Evolutionary conservation across 352 stramenopile species (phyloP), one percentile per base, ranked within the genome.

Genomic region (Globisporangium acanthophoron): DNA sequence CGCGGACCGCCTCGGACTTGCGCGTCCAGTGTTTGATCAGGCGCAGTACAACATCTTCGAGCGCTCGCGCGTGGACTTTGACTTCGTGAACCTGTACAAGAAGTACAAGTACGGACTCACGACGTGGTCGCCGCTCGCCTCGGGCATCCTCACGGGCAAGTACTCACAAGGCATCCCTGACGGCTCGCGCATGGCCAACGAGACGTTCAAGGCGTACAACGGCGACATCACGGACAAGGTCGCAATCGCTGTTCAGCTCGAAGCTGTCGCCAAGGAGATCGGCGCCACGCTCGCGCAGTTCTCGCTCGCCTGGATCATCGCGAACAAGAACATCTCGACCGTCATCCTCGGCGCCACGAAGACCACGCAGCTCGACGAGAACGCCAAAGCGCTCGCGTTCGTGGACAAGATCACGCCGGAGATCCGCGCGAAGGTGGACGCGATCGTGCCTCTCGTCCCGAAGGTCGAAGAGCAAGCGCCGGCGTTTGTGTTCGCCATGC

Each of bases 281-380:
- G 74, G 74, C 40, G 90, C 77, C 56, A 76, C 68, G 15, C 49
- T 86, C 3, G 67, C 67, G 24, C 74, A 87, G 53, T 62, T 87
- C 9, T 56, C 76, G 3, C 64, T 87, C 45, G 61, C 76, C n/a
- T 90, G 78, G 78, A 69, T 64, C 4, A 67, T 66, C 3, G 52
- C 73, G 20, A 88, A 88, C 64, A 60, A 66, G 15, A 74, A 90
- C 56, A 76, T 90, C 43, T 80, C 71, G 50, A 85, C 72, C 15
- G 79, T 46, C 13, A 46, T 46, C n/a, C 41, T 46, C 13, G 41
- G 41, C 3, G 41, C 41, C 15, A 46, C 41, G 41, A 46, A 74
- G n/a, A 69, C 83, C 44, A 58, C 75, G 41, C 81, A 91, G 54
- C 65, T 91, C 4, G 76, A 92, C 29, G 81, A 92, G 51, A 92